Conservation (phyloP, 1,284 basidiomycete species). For the Rhodofomes roseus region DNA sequence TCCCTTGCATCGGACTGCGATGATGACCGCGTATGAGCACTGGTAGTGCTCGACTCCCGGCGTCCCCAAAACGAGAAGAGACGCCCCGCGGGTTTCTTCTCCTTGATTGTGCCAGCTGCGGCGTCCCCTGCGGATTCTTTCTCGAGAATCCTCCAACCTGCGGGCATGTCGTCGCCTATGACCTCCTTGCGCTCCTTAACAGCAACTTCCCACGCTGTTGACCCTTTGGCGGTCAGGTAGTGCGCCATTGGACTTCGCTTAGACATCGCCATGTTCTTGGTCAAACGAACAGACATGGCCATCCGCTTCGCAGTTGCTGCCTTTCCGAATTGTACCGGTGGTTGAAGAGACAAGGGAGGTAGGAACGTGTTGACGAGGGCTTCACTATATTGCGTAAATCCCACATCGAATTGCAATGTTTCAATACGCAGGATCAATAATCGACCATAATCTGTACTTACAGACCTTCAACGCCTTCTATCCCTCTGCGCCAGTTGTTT, state of each 20-base stretch:
- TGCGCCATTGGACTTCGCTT: constrained; percentile 60
- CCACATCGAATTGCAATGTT: neutral
- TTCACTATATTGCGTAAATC: constrained; percentile 15
- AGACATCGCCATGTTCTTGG: constrained; percentile 51
- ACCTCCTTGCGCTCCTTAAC: constrained; percentile 51
- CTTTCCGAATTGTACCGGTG: constrained; percentile 44
- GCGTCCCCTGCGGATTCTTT: constrained; percentile 29
- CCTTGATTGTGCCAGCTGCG: constrained; percentile 31
- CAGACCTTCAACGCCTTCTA: constrained; percentile 50
- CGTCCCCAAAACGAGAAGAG: constrained; percentile 70
- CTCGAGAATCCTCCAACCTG: constrained; percentile 64
- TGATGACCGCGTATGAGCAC: constrained; percentile 16
- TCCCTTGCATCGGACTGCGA: neutral
- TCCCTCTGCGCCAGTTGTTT: constrained; percentile 36
- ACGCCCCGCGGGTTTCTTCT: constrained; percentile 48
- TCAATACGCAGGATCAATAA: neutral
- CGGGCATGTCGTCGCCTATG: constrained; percentile 50
- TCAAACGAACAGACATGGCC: constrained; percentile 55
- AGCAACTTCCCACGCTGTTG: constrained; percentile 67
- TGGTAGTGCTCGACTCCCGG: constrained; percentile 26
- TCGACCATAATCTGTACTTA: constrained; percentile 35
- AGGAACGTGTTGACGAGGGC: constrained; percentile 22
- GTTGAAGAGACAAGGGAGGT: constrained; percentile 27
- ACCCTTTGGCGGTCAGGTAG: constrained; percentile 63
- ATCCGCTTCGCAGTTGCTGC: constrained; percentile 54